phyloP scores from a whole-genome alignment of 352 stramenopile genomes.

The Pythium grandisporangium region DNA sequence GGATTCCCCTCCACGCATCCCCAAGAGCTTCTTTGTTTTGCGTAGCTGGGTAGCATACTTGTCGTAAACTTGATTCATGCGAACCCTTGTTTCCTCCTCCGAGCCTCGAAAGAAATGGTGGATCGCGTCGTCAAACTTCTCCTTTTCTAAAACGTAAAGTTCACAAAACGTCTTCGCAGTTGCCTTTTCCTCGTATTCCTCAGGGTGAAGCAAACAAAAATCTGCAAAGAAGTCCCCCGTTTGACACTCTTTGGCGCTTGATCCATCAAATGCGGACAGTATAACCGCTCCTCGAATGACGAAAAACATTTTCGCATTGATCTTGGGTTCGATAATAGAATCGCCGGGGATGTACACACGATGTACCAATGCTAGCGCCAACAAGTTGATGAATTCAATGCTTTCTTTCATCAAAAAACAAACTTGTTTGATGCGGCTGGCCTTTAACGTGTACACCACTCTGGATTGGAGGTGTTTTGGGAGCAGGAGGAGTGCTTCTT shows the following conservation, averaged over 20 bases:
- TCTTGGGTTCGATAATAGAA: constrained; percentile 58
- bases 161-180: constrained; percentile 78
- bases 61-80: constrained; percentile 37
- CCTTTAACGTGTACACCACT: constrained; percentile 51
- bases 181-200: constrained; percentile 62
- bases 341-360: constrained; percentile 50
- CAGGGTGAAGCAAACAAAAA: constrained; percentile 38
- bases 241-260: constrained; percentile 39
- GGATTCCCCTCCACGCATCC: constrained; percentile 22
- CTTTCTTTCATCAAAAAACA: constrained; percentile 66
- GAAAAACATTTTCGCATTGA: constrained; percentile 74
- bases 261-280: constrained; percentile 38
- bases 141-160: constrained; percentile 61
- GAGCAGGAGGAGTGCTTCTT: constrained; percentile 44
- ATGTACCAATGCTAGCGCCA: constrained; percentile 34
- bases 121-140: constrained; percentile 46
- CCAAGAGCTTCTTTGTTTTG: constrained; percentile 73
- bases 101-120: constrained; percentile 35
- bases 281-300: constrained; percentile 46
- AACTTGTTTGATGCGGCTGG: constrained; percentile 49
- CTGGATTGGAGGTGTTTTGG: constrained; percentile 61
- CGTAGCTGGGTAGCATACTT: constrained; percentile 51
- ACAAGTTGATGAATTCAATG: constrained; percentile 56
- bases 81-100: constrained; percentile 13
- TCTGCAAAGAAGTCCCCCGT: constrained; percentile 63